Percentiles rank a stretch among this genome's conserved stretches.
Evolutionary conservation across 768 basidiomycete species (phyloP).

Genomic region (Leccinum imitatum): DNA sequence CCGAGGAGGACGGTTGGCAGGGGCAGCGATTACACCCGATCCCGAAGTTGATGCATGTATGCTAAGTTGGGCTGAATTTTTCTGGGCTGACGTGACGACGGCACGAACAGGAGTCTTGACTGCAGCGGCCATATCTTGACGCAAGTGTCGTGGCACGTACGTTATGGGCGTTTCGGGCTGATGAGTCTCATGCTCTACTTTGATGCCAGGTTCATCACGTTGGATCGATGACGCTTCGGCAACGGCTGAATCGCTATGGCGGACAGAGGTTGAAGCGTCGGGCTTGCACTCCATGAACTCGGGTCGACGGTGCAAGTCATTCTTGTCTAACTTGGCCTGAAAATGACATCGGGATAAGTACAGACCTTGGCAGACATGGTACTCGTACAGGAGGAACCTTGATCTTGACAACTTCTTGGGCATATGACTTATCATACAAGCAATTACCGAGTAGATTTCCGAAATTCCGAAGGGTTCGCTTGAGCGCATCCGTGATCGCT

Average conservation of each 20-base stretch:
- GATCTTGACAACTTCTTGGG: constrained; percentile 82
- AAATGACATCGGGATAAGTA: neutral
- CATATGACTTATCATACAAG: constrained; percentile 92
- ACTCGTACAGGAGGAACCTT: constrained; percentile 75
- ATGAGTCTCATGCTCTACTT: constrained; percentile 16
- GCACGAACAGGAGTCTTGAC: neutral
- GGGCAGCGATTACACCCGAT: neutral
- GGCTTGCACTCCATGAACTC: constrained; percentile 58
- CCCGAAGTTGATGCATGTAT: neutral
- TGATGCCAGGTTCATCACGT: constrained; percentile 11
- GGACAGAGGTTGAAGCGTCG: constrained; percentile 7
- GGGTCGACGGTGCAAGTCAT: constrained; percentile 66
- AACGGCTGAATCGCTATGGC: neutral
- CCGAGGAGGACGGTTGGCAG: neutral
- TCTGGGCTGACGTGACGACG: neutral
- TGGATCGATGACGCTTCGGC: neutral
- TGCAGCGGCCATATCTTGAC: constrained; percentile 23
- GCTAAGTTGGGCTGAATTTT: neutral
- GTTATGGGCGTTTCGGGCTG: constrained; percentile 25
- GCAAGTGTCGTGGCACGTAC: constrained; percentile 43
- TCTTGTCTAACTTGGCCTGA: constrained; percentile 60
- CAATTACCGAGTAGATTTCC: constrained; percentile 96
- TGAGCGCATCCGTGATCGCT: constrained; percentile 92
- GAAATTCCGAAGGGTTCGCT: constrained; percentile 87
- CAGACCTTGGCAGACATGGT: neutral